phyloP scores from a whole-genome alignment of 2,329 filamentous ascomycete species.

The Phaeomoniella chlamydospora region DNA sequence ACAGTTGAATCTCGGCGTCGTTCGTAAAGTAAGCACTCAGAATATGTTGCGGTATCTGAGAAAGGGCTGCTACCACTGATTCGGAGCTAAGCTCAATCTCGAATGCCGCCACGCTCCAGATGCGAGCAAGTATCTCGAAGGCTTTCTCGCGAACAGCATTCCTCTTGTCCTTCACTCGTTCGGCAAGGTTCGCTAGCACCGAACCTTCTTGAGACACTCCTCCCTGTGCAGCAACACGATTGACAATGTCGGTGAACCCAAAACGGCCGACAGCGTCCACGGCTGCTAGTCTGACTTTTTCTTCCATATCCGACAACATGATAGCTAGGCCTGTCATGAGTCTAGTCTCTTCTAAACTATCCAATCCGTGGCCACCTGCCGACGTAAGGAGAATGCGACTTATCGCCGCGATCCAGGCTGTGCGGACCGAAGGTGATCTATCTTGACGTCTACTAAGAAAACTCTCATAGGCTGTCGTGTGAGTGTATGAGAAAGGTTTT shows the following conservation, averaged over 20 bases:
- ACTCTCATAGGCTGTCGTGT: constrained; percentile 63
- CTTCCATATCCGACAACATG: constrained; percentile 76
- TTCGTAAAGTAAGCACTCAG: constrained; percentile 84
- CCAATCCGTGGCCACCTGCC: constrained; percentile 77
- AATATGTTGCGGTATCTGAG: constrained; percentile 69
- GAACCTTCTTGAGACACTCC: constrained; percentile 63
- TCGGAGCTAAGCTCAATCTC: constrained; percentile 78
- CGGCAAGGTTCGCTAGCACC: constrained; percentile 66
- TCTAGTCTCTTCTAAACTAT: constrained; percentile 62
- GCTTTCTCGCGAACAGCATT: constrained; percentile 69
- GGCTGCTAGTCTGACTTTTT: constrained; percentile 80
- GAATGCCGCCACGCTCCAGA: constrained; percentile 87
- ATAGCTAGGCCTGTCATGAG: constrained; percentile 63
- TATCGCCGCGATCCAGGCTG: constrained; percentile 71
- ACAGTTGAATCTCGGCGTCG: constrained; percentile 68
- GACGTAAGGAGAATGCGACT: constrained; percentile 84
- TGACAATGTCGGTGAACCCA: constrained; percentile 63
- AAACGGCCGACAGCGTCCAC: constrained; percentile 73
- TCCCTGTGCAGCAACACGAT: constrained; percentile 65
- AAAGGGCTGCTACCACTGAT: constrained; percentile 57
- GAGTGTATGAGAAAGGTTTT: constrained; percentile 75
- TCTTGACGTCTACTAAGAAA: constrained; percentile 79
- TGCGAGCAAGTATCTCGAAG: constrained; percentile 67
- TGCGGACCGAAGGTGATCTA: constrained; percentile 67
- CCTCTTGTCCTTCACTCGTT: constrained; percentile 78